Evolutionary conservation across 1,139 yeast genomes (phyloP).

Genomic region (Torulaspora globosa): DNA sequence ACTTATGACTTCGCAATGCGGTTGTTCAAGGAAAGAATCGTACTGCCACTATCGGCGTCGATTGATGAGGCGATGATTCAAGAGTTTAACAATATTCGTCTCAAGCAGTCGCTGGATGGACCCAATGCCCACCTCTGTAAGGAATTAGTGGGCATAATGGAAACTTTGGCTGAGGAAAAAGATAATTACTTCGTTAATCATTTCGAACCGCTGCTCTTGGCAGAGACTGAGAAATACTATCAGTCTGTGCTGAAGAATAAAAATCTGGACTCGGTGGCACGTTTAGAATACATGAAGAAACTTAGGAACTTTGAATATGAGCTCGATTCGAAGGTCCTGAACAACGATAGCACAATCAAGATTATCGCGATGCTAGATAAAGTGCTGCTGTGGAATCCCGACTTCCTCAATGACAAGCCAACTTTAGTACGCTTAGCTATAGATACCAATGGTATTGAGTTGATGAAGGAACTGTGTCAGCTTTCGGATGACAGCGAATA

Average conservation of each 20-base stretch:
- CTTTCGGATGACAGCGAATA: slow-evolving; percentile 23
- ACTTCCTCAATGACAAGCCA: slow-evolving; percentile 17
- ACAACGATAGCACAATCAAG: slow-evolving; percentile 26
- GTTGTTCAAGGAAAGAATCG: slow-evolving; percentile 48
- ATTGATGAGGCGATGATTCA: slow-evolving; percentile 18
- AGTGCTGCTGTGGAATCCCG: slow-evolving; percentile 26
- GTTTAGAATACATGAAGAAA: slow-evolving; percentile 50
- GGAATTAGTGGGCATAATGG: slow-evolving; percentile 62
- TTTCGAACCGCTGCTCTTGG: slow-evolving; percentile 64
- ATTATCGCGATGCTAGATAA: slow-evolving; percentile 22
- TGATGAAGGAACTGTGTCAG: slow-evolving; percentile 20
- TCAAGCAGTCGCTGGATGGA: slow-evolving; percentile 26
- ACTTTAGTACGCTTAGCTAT: slow-evolving; percentile 17
- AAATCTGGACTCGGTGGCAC: slow-evolving; percentile 46
- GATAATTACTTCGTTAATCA: slow-evolving; percentile 54
- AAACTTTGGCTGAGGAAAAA: slow-evolving; percentile 44
- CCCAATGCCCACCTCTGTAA: slow-evolving; percentile 32
- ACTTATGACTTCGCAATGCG: slow-evolving; percentile 73
- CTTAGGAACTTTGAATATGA: slow-evolving; percentile 57
- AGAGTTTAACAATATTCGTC: slow-evolving; percentile 23
- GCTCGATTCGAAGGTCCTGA: slow-evolving; percentile 26
- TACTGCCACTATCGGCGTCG: slow-evolving; percentile 31
- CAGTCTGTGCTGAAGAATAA: slow-evolving; percentile 40
- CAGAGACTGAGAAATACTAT: slow-evolving; percentile 56
- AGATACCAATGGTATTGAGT: slow-evolving; percentile 9